Evolutionary conservation across 2,329 filamentous ascomycete genomes (phyloP).

Genomic region (Phaeomoniella chlamydospora): DNA sequence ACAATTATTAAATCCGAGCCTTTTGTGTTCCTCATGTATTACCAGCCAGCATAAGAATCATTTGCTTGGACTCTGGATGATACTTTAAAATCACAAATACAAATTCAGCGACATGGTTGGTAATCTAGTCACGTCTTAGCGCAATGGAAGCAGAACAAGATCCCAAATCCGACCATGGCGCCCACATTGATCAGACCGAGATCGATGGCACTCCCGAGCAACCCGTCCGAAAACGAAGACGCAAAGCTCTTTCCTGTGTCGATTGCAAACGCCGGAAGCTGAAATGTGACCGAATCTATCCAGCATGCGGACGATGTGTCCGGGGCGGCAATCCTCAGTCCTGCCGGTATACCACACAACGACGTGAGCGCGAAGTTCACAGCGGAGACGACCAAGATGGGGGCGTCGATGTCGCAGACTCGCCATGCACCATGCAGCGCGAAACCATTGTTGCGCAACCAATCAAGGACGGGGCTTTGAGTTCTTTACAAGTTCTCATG

Average conservation of each 20-base stretch:
- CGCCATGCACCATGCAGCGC: neutral
- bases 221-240: neutral
- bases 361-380: constrained; percentile 5
- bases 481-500: neutral
- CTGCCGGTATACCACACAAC: constrained; percentile 9
- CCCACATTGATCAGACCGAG: no score
- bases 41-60: no score
- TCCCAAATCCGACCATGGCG: no score
- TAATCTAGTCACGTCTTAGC: no score
- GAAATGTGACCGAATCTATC: constrained; percentile 12
- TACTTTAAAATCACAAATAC: no score
- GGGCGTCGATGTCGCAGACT: neutral
- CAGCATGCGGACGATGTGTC: constrained; percentile 11
- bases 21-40: no score
- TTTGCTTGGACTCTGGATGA: no score
- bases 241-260: neutral
- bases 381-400: constrained; percentile 3
- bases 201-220: no score
- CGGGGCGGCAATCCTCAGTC: constrained; percentile 8
- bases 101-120: no score
- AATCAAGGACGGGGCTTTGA: constrained; percentile 4
- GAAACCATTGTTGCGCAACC: constrained; percentile 9
- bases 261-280: constrained; percentile 8
- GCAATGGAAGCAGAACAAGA: no score
- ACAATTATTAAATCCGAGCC: no score